Conservation (phyloP, 2,329 filamentous ascomycete genomes). For the Bipolaris victoriae region DNA sequence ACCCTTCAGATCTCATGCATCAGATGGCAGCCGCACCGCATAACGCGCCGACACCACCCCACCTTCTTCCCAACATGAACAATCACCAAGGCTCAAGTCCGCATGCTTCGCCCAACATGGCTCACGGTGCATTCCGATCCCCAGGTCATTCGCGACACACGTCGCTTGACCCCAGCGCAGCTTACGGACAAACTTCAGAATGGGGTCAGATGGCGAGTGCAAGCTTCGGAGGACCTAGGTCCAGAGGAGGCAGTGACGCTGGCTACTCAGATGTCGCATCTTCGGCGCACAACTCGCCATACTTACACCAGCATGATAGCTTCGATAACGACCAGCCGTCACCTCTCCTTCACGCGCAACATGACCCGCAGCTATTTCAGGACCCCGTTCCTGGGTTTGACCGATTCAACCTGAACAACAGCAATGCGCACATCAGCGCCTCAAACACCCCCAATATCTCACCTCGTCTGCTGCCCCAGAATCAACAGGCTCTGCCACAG, state of each 20-base stretch:
- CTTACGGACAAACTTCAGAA: constrained; percentile 63
- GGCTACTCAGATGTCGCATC: constrained; percentile 78
- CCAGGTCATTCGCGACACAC: constrained; percentile 64
- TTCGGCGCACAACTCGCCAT: constrained; percentile 83
- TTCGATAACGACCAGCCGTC: constrained; percentile 82
- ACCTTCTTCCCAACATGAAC: constrained; percentile 60
- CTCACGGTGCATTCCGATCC: constrained; percentile 59
- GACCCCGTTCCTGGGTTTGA: constrained; percentile 75
- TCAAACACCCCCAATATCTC: constrained; percentile 75
- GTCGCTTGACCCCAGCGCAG: constrained; percentile 67
- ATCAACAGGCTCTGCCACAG: constrained; percentile 62
- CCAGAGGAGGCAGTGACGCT: constrained; percentile 78
- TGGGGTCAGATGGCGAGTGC: constrained; percentile 61
- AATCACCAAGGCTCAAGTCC: constrained; percentile 61
- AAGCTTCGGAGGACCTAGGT: constrained; percentile 77
- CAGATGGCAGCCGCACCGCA: constrained; percentile 60
- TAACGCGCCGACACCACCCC: constrained; percentile 61
- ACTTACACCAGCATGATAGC: constrained; percentile 75
- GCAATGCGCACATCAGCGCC: constrained; percentile 60
- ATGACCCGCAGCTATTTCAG: constrained; percentile 75
- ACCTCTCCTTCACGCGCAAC: constrained; percentile 75
- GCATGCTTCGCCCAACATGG: constrained; percentile 60
- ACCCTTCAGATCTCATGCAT: constrained; percentile 55
- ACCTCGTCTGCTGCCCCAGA: constrained; percentile 71
- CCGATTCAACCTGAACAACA: constrained; percentile 71